A percentile compares a stretch with the other conserved stretches of the same genome.
Conservation (phyloP, 2,329 filamentous ascomycete genomes). For the Botrytis elliptica region DNA sequence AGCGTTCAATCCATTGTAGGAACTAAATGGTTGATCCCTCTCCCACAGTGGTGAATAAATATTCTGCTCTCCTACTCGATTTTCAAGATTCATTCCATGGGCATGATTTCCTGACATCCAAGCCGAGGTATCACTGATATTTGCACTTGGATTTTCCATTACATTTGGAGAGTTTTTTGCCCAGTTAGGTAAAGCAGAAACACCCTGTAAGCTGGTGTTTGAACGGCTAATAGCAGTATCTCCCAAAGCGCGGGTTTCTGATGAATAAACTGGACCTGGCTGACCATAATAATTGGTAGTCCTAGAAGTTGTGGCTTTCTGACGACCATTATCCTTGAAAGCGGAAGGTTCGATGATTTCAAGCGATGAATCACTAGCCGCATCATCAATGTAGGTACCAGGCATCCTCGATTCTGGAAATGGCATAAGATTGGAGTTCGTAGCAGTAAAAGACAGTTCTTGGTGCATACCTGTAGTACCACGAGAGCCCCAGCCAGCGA, state of each 20-base stretch:
- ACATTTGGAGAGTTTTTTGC: conserved; percentile 20
- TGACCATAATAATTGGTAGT: neutral
- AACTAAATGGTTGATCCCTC: neutral
- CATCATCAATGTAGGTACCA: conserved; percentile 31
- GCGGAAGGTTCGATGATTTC: conserved; percentile 36
- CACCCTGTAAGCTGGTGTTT: conserved; percentile 23
- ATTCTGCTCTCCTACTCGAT: neutral
- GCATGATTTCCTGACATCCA: neutral
- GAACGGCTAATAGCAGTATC: conserved; percentile 4
- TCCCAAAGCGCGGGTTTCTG: conserved; percentile 28
- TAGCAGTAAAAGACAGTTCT: neutral
- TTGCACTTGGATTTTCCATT: neutral
- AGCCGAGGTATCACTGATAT: neutral
- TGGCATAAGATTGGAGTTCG: conserved; percentile 17
- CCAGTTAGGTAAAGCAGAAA: conserved; percentile 32
- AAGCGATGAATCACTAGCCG: conserved; percentile 35
- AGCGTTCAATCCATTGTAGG: neutral
- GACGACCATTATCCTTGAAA: conserved; percentile 35
- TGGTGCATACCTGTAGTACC: neutral
- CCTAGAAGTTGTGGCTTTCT: conserved; percentile 6
- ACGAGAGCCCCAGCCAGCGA: neutral
- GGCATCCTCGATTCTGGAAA: conserved; percentile 20
- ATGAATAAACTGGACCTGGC: conserved; percentile 10
- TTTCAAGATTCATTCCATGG: neutral
- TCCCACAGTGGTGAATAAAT: neutral